Evolutionary conservation across 805 yeast species (phyloP).

Genomic region (Candida taoyuanica): DNA sequence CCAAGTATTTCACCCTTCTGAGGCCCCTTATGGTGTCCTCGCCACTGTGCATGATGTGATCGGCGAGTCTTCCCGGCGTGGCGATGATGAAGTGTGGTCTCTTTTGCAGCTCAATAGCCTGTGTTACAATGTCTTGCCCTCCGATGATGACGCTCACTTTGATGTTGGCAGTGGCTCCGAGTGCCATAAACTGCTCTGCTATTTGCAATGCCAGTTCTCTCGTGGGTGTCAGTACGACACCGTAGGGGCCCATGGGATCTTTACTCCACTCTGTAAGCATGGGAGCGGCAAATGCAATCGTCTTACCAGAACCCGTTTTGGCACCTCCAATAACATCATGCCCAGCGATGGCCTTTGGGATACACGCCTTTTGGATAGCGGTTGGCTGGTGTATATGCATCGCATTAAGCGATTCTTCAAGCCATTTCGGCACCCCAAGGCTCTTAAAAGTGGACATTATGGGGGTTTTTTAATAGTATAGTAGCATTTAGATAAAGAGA

Average conservation of each 20-base stretch:
- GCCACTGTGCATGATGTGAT: constrained; percentile 82
- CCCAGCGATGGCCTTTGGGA: constrained; percentile 74
- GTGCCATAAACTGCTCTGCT: constrained; percentile 92
- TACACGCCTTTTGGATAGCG: constrained; percentile 80
- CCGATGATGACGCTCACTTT: constrained; percentile 85
- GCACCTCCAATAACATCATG: constrained; percentile 98
- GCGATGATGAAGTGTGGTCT: constrained; percentile 95
- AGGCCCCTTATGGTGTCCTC: constrained; percentile 82
- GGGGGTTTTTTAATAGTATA: neutral
- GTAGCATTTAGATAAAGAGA: neutral
- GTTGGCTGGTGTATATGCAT: constrained; percentile 86
- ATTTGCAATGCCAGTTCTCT: constrained; percentile 94
- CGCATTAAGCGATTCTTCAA: constrained; percentile 69
- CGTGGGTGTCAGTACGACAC: constrained; percentile 84
- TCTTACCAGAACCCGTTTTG: constrained; percentile 96
- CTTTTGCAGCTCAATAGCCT: constrained; percentile 72
- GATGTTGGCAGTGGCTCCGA: constrained; percentile 86
- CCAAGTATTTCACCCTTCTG: constrained; percentile 72
- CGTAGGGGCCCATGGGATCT: constrained; percentile 91
- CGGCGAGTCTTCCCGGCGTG: constrained; percentile 95
- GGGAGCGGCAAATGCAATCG: constrained; percentile 97
- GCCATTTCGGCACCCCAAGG: constrained; percentile 84
- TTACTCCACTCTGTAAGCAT: constrained; percentile 92
- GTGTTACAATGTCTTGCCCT: constrained; percentile 90
- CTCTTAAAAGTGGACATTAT: constrained; percentile 39